phyloP scores from a whole-genome alignment of 345 rosid genomes.

The Populus tremula region DNA sequence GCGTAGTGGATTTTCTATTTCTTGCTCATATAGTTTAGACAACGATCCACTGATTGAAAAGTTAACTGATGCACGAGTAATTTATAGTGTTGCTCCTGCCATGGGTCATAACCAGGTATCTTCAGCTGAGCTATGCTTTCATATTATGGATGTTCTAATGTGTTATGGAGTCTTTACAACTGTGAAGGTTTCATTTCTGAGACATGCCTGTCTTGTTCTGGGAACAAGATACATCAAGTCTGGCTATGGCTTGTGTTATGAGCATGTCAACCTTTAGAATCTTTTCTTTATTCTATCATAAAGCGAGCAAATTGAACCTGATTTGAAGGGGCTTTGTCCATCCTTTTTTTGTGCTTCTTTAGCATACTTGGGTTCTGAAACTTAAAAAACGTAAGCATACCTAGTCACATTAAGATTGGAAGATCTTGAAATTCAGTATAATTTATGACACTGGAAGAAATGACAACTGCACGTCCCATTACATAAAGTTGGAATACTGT shows the following conservation, averaged over 20 bases:
- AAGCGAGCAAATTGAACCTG: not conserved
- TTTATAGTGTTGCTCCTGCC: constrained; percentile 76
- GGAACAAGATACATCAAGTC: not conserved
- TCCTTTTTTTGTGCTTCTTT: too few relatives aligned
- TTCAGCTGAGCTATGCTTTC: not conserved
- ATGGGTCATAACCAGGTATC: constrained; percentile 85
- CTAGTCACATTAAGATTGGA: not conserved
- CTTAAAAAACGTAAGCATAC: not conserved
- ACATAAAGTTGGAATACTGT: not conserved
- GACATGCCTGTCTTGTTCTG: not conserved
- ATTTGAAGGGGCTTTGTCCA: not conserved
- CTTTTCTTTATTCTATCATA: too few relatives aligned
- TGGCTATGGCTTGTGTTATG: not conserved
- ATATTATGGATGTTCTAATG: not conserved
- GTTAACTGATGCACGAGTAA: constrained; percentile 52
- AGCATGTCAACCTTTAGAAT: not conserved
- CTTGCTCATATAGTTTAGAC: constrained; percentile 37
- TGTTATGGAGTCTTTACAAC: too few relatives aligned
- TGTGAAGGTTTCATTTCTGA: not conserved
- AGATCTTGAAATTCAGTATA: not conserved
- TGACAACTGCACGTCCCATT: not conserved
- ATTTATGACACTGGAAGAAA: not conserved
- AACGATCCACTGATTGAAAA: constrained; percentile 33
- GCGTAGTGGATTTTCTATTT: constrained; percentile 21
- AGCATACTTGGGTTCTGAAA: not conserved